Conservation (phyloP, 352 stramenopile genomes). For the Pilasporangium apinafurcum region DNA sequence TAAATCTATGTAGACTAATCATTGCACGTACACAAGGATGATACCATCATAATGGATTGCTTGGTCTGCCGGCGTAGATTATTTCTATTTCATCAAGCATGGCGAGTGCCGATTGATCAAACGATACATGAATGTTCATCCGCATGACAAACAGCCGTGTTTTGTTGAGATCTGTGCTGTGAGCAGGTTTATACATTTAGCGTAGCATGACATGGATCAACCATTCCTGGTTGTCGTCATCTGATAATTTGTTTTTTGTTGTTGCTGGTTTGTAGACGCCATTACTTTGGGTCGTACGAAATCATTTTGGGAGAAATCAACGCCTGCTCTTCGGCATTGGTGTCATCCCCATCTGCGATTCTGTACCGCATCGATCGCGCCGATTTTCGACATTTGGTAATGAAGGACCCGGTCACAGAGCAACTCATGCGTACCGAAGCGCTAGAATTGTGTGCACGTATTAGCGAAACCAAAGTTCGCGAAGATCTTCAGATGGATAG, state of each 20-base stretch:
- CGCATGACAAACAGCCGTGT: slow-evolving; percentile 11
- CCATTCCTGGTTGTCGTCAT: too few relatives aligned
- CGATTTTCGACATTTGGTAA: slow-evolving; percentile 55
- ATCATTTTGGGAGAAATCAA: slow-evolving; percentile 23
- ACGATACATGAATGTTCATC: slow-evolving; percentile 17
- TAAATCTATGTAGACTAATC: background rate
- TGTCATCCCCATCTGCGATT: slow-evolving; percentile 48
- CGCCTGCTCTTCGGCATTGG: slow-evolving; percentile 47
- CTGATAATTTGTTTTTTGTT: background rate
- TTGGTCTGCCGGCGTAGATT: slow-evolving; percentile 10
- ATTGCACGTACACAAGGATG: background rate
- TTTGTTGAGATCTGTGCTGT: slow-evolving; percentile 57
- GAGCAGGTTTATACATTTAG: too few relatives aligned
- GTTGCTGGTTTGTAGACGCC: slow-evolving; percentile 27
- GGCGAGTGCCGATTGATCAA: slow-evolving; percentile 63
- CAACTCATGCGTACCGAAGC: slow-evolving; percentile 35
- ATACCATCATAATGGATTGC: background rate
- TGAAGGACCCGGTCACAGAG: slow-evolving; percentile 51
- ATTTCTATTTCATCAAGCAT: slow-evolving; percentile 62
- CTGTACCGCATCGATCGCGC: slow-evolving; percentile 65
- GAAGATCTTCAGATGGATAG: slow-evolving; percentile 38
- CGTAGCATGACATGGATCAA: too few relatives aligned
- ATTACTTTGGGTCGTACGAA: slow-evolving; percentile 66
- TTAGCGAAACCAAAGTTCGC: slow-evolving; percentile 29
- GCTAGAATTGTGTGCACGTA: slow-evolving; percentile 23